Percentiles rank a stretch among this genome's conserved stretches.
phyloP scores from a whole-genome alignment of 2,329 filamentous ascomycete species.

The Nothopassalora personata region DNA sequence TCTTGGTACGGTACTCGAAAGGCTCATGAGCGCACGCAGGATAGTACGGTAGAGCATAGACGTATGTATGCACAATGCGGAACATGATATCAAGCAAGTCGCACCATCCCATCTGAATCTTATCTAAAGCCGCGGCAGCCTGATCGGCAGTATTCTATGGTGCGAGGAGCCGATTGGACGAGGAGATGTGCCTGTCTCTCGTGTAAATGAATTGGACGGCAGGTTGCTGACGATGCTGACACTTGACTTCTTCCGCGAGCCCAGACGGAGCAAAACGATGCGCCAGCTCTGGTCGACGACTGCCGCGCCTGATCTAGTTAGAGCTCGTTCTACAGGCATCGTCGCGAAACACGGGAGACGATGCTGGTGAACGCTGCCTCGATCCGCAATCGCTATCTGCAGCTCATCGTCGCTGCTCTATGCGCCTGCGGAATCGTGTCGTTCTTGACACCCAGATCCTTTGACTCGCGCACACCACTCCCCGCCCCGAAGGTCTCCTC shows the following conservation, averaged over 20 bases:
- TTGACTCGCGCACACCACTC: constrained; percentile 16
- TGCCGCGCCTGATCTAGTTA: background rate
- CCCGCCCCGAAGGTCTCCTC: constrained; percentile 10
- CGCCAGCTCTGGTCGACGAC: background rate
- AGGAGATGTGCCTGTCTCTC: background rate
- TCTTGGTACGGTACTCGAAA: constrained; percentile 25
- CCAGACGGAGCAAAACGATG: background rate
- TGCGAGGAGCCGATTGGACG: no score
- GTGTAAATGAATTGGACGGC: background rate
- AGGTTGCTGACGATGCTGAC: background rate
- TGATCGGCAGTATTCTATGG: background rate
- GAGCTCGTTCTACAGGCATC: background rate
- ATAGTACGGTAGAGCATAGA: background rate
- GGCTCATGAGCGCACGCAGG: background rate
- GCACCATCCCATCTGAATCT: background rate
- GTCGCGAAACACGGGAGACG: background rate
- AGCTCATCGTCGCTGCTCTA: constrained; percentile 24
- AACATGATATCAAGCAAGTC: background rate
- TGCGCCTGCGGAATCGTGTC: constrained; percentile 21
- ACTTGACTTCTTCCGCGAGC: background rate
- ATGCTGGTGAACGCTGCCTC: constrained; percentile 27
- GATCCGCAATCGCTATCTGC: constrained; percentile 29
- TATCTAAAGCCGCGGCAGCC: background rate
- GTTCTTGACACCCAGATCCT: constrained; percentile 20
- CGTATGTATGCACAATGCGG: background rate